These are phyloP conservation scores for Daedaleopsis nitida DNA, from an alignment of 768 basidiomycete genomes.

Conservation along the genomic window DNA sequence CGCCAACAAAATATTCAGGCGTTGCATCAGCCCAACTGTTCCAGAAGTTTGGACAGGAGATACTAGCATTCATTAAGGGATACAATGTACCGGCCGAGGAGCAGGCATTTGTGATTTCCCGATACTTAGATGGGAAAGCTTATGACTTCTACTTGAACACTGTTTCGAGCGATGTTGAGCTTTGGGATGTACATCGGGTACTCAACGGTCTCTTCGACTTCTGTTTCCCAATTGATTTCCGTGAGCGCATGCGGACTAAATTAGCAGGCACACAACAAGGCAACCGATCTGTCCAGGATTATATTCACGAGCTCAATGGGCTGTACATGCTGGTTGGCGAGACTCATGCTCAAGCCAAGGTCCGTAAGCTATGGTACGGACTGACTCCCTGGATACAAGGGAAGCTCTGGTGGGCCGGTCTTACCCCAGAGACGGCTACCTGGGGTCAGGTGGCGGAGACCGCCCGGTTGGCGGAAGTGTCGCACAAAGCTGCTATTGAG, in stretches of 20 bases:
- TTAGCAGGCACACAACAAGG: conserved; percentile 29
- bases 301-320: conserved; percentile 36
- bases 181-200: too few relatives aligned
- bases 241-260: conserved; percentile 27
- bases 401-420: conserved; percentile 30
- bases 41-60: conserved; percentile 15
- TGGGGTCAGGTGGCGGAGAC: conserved; percentile 16
- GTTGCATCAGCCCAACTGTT: too few relatives aligned
- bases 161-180: conserved; percentile 21
- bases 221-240: conserved; percentile 27
- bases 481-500: not conserved
- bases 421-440: conserved; percentile 28
- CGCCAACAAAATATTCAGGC: too few relatives aligned
- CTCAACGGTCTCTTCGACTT: conserved; percentile 26
- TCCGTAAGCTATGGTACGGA: conserved; percentile 39
- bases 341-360: conserved; percentile 22
- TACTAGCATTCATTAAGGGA: conserved; percentile 8
- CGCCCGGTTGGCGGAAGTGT: not conserved
- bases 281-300: conserved; percentile 32
- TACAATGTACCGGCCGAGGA: not conserved
- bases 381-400: conserved; percentile 28
- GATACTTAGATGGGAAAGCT: conserved; percentile 35
- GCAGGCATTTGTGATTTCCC: not conserved
- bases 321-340: conserved; percentile 37
- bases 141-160: conserved; percentile 30